Evolutionary conservation across 2,329 filamentous ascomycete genomes (phyloP).

Genomic region (Juglanconis sp.): DNA sequence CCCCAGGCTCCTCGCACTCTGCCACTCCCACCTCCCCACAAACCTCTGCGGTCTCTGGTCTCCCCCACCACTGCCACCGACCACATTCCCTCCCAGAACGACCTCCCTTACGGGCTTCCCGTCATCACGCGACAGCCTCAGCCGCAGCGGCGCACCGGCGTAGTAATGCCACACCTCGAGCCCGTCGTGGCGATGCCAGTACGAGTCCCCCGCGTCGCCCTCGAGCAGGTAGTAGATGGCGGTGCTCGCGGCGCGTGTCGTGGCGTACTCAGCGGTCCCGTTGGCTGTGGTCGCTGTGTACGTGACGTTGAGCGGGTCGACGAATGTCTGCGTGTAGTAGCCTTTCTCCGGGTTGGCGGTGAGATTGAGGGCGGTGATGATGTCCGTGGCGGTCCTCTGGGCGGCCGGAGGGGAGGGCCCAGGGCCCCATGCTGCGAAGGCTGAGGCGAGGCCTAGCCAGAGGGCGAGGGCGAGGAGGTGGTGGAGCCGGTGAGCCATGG

Average conservation of each 20-base stretch:
- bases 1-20: conserved; percentile 41
- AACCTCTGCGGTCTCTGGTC: conserved; percentile 40
- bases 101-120: conserved; percentile 33
- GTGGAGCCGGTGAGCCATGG: neutral
- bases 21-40: conserved; percentile 40
- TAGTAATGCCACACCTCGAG: conserved; percentile 53
- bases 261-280: conserved; percentile 8
- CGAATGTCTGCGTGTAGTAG: conserved; percentile 45
- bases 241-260: conserved; percentile 41
- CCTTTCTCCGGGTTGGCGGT: conserved; percentile 45
- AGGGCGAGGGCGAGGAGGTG: neutral
- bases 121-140: conserved; percentile 42
- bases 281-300: neutral
- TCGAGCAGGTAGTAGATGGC: conserved; percentile 52
- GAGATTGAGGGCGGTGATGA: conserved; percentile 42
- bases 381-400: conserved; percentile 34
- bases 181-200: conserved; percentile 49
- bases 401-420: too few species aligned
- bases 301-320: conserved; percentile 28
- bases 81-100: conserved; percentile 40
- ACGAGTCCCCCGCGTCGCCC: conserved; percentile 37
- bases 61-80: conserved; percentile 22
- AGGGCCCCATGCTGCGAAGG: neutral
- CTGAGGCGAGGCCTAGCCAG: neutral
- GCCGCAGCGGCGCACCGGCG: conserved; percentile 46